A percentile compares a stretch with the other conserved stretches of the same genome.
Evolutionary conservation across 768 basidiomycete genomes (phyloP).

Genomic region (Boletellus ananas): DNA sequence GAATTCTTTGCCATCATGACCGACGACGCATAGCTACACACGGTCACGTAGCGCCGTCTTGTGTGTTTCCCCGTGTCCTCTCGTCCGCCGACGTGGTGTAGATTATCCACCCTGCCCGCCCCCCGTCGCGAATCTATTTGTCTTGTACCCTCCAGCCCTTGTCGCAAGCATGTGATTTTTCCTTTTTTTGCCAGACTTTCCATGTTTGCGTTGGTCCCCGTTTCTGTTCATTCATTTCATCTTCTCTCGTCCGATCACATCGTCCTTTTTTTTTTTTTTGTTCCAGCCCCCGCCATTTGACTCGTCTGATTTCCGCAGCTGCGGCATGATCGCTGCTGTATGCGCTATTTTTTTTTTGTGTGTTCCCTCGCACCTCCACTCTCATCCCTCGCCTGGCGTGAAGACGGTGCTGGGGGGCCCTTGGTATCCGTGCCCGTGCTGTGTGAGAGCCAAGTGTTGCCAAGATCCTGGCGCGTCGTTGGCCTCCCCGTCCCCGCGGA

Average conservation of each 20-base stretch:
- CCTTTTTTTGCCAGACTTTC: too few species aligned
- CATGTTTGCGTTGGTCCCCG: too few species aligned
- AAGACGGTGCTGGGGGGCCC: too few species aligned
- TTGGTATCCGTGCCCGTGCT: too few species aligned
- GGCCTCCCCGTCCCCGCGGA: too few species aligned
- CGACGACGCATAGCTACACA: conserved; percentile 61
- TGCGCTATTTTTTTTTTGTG: not conserved
- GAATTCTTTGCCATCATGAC: conserved; percentile 98
- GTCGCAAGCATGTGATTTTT: conserved; percentile 2
- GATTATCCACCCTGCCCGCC: conserved; percentile 5
- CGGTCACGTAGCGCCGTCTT: too few species aligned
- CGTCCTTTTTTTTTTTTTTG: conserved; percentile 15
- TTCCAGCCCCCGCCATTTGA: conserved; percentile 18
- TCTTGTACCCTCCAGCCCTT: conserved; percentile 2
- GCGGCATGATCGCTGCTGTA: conserved; percentile 23
- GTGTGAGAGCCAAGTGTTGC: conserved; percentile 7
- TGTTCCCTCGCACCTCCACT: not conserved
- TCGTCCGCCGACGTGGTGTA: not conserved
- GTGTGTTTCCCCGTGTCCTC: too few species aligned
- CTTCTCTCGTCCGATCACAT: not conserved
- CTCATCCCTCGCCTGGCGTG: too few species aligned
- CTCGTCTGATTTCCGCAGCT: conserved; percentile 13
- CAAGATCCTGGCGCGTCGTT: too few species aligned
- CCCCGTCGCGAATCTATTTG: conserved; percentile 10
- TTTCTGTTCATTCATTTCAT: too few species aligned